Conservation (phyloP, 2,329 filamentous ascomycete species). For the Calonectria pseudoreteaudii region DNA sequence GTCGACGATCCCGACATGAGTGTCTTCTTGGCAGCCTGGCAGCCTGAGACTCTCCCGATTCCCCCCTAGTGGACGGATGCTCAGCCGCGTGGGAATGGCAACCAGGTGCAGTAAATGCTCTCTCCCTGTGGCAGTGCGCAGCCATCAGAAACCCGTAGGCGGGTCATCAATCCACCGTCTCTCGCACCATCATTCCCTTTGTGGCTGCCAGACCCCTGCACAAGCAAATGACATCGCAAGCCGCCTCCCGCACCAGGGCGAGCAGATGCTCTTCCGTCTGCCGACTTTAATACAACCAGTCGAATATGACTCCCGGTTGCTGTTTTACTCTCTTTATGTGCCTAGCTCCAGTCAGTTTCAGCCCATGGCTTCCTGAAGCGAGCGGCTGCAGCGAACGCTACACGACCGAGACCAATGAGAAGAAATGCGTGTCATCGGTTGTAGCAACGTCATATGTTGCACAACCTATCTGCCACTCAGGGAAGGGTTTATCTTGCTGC, state of each 20-base stretch:
- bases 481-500: neutral
- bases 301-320: neutral
- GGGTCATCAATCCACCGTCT: conserved; percentile 48
- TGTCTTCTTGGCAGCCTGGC: conserved; percentile 11
- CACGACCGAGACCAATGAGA: neutral
- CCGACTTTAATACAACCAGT: conserved; percentile 13
- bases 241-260: neutral
- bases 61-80: neutral
- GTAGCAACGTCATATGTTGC: neutral
- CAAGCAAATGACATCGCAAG: neutral
- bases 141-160: conserved; percentile 25
- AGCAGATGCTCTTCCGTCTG: neutral
- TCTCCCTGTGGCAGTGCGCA: conserved; percentile 35
- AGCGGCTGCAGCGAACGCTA: neutral
- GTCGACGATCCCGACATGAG: conserved; percentile 24
- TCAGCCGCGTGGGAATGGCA: neutral
- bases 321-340: neutral
- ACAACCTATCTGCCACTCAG: neutral
- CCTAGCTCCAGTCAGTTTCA: neutral
- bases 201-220: neutral
- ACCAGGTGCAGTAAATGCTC: neutral
- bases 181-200: conserved; percentile 38
- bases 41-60: neutral
- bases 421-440: neutral
- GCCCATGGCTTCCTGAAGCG: neutral